Percentiles rank a stretch among this genome's conserved stretches.
Conservation (phyloP, 495 filamentous ascomycete species). For the Ascodesmis nigricans region DNA sequence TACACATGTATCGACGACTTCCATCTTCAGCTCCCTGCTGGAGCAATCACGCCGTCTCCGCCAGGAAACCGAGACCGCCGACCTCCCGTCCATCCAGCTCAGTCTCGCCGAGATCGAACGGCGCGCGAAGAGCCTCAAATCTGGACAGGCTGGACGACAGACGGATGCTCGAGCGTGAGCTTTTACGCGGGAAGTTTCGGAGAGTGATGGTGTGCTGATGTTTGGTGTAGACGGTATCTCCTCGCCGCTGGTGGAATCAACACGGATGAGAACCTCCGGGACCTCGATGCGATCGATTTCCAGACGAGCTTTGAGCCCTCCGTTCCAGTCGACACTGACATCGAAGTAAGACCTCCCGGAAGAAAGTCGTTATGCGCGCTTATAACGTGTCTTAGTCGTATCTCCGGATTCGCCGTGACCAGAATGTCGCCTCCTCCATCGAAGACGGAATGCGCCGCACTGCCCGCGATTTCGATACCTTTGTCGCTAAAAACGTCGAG, state of each 20-base stretch:
- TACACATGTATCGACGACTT: conserved; percentile 13
- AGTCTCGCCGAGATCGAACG: conserved; percentile 22
- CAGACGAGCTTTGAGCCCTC: conserved; percentile 19
- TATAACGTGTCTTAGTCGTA: conserved; percentile 33
- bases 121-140: conserved; percentile 20
- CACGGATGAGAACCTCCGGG: conserved; percentile 19
- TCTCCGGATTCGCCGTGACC: conserved; percentile 60
- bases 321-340: conserved; percentile 21
- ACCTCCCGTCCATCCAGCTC: conserved; percentile 20
- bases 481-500: conserved; percentile 80
- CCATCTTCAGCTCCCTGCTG: conserved; percentile 19
- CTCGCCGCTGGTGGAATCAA: conserved; percentile 20
- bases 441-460: conserved; percentile 68
- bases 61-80: conserved; percentile 20
- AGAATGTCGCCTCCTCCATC: conserved; percentile 78
- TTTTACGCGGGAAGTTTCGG: too few species aligned
- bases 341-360: conserved; percentile 11
- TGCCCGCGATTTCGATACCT: conserved; percentile 71
- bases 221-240: conserved; percentile 15
- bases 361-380: neutral
- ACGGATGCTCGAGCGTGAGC: conserved; percentile 21
- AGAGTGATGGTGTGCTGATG: neutral
- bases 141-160: conserved; percentile 10
- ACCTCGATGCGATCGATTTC: conserved; percentile 21
- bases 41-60: conserved; percentile 22